Evolutionary conservation across 2,329 filamentous ascomycete genomes (phyloP).

Genomic region (Endoconidiophora polonica): DNA sequence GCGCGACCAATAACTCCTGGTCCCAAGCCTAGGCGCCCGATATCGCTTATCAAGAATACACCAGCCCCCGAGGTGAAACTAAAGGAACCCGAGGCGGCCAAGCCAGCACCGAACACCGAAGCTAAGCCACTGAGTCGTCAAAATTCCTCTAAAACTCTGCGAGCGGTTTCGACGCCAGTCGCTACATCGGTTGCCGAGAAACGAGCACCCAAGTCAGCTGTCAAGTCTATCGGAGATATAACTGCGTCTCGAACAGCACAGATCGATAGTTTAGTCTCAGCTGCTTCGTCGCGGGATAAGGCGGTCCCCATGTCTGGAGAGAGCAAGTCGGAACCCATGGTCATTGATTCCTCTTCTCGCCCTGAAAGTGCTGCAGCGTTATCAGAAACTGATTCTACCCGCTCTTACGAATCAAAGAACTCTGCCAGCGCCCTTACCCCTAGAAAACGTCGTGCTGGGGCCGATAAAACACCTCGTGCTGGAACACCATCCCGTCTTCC

Average conservation of each 20-base stretch:
- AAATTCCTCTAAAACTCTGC: conserved; percentile 5
- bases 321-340: background rate
- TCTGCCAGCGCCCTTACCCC: background rate
- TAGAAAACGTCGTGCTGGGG: background rate
- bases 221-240: background rate
- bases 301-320: background rate
- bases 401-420: conserved; percentile 4
- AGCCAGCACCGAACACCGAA: background rate
- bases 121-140: conserved; percentile 1
- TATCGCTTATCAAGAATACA: conserved; percentile 11
- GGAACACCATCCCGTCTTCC: conserved; percentile 20
- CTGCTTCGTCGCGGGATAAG: background rate
- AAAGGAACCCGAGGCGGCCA: background rate
- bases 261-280: background rate
- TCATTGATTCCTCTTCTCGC: background rate
- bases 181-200: background rate
- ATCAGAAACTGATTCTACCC: conserved; percentile 5
- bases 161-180: background rate
- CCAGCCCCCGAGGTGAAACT: background rate
- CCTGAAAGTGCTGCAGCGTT: background rate
- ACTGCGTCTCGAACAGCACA: background rate
- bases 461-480: conserved; percentile 13
- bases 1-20: conserved; percentile 11
- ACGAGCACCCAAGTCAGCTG: background rate
- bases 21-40: conserved; percentile 5